Evolutionary conservation across 2,329 filamentous ascomycete genomes (phyloP), one percentile per base, ranked within the genome.

Genomic region (Fusarium pseudoanthophilum): DNA sequence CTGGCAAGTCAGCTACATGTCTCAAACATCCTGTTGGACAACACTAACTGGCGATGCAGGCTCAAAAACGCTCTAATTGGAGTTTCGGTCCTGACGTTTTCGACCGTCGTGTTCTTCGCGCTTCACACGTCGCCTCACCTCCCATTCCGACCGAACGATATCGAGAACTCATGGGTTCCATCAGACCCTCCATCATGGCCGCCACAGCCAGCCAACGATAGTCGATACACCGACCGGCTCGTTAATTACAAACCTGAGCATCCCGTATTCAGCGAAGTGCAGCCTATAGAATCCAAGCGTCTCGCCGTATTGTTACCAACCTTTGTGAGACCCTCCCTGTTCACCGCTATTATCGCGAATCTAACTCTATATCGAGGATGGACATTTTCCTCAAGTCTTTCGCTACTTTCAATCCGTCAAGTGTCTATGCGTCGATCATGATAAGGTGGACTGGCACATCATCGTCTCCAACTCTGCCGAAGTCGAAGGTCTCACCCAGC

Each of bases 1-100:
- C 1, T 53, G 51, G 51, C 20, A 53, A 53, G 51, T 53, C 2
- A 39, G 34, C 51, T 13, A 7, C 18, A 37, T 2, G 2, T 16
- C 2, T 8, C 2, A 37, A 13, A 2, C 4, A 21, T 4, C 1
- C 24, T 3, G 1, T 15, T 14, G 3, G 7, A 11, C 18, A 21
- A 2, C 5, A 4, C 49, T 53, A 37, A 53, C 4, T 26, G 4
- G 0, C 0, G 0, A 11, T 21, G 2, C 14, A 53, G 51, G 51
- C 34, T 53, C 20, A 53, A 53, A 39, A 53, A 39, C 2, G 14
- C 21, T 39, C 10, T 53, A 26, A 53, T 53, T 3, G 51, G 24
- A 3, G 13, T 53, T 7, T 39, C 51, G 0, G 51, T 53, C 9
- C 11, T 53, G 24, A 39, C 51, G 0, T 53, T 39, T 53, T 53